Evolutionary conservation across 1,284 basidiomycete species (phyloP).

Genomic region (Ustilago esculenta): DNA sequence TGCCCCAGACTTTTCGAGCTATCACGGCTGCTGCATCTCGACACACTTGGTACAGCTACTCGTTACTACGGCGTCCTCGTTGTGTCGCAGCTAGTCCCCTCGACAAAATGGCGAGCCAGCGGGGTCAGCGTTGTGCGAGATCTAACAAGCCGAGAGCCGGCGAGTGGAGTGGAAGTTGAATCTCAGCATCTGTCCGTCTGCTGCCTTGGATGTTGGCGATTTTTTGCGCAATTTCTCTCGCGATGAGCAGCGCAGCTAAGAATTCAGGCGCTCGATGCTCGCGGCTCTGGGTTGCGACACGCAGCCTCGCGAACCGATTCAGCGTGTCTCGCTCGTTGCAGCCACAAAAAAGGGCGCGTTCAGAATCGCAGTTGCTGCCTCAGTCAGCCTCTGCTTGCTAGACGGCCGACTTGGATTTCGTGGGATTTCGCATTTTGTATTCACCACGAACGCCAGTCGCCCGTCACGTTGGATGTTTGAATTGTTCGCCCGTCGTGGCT

Average conservation of each 20-base stretch:
- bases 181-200: background rate
- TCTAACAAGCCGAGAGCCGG: slow-evolving; percentile 13
- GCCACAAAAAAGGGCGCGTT: slow-evolving; percentile 4
- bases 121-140: too few species aligned
- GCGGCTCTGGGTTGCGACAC: slow-evolving; percentile 31
- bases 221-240: slow-evolving; percentile 15
- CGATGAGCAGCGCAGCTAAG: slow-evolving; percentile 11
- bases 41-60: too few species aligned
- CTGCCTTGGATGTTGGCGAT: background rate
- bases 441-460: slow-evolving; percentile 37
- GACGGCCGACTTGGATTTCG: background rate
- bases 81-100: background rate
- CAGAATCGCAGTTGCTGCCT: slow-evolving; percentile 14
- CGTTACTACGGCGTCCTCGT: too few species aligned
- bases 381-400: slow-evolving; percentile 4
- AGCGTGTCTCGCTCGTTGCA: slow-evolving; percentile 10
- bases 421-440: background rate
- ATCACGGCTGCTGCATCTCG: too few species aligned
- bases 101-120: background rate
- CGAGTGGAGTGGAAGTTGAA: slow-evolving; percentile 6
- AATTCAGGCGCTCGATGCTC: slow-evolving; percentile 23
- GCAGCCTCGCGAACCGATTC: slow-evolving; percentile 8
- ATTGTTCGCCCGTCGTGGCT: slow-evolving; percentile 29
- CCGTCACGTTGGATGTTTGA: slow-evolving; percentile 26
- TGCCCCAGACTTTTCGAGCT: too few species aligned